Base-by-base conservation (phyloP, 176 grass and related monocot genomes). In the Saccharum officinarum region DNA sequence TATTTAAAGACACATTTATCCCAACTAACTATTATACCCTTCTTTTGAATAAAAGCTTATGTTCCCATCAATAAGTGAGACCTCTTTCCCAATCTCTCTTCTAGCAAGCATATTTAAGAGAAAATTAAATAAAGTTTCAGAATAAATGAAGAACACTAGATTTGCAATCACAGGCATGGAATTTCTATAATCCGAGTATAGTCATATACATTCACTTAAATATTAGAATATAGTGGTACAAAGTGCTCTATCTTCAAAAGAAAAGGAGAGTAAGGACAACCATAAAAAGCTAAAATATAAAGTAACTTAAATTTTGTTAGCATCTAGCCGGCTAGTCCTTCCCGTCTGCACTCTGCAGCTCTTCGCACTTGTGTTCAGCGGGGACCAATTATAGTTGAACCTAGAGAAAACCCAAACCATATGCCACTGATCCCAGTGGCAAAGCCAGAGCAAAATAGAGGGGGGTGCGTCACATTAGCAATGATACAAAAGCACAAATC, bases 81-180 rank as follows among this genome's bases (percentile, higher is more conserved):
- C 30, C 37, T 59, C 17, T 83, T 47, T 47, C 54, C 17, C 16
- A 75, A 50, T 52, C 46, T 70, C 37, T 14, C 30, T 15, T 31
- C 14, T 80, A 14, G 8, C 17, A 18, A 33, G 49, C 40, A 75
- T 75, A 57, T 47, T 2, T 37, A 45, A 34, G 28, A 69, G 39
- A 61, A 73, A 73, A 74, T n/a, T 22, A 4, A 33, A 11, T 70
- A 39, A 14, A 76, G 6, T 69, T 68, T 69, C 11, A 25, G 80
- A 69, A 87, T 82, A 82, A 33, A 46, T 75, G 46, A 66, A 75
- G 34, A 57, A 46, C 12, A 45, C 10, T 3, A 6, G 6, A 71
- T 16, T 38, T 52, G 20, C 28, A 20, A 20, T 17, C 22, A 22
- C 1, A 18, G 26, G 14, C 26, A 62, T 36, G 8, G 46, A 31